Conservation (phyloP, 208 protist genomes). For the Crithidia sp. region DNA sequence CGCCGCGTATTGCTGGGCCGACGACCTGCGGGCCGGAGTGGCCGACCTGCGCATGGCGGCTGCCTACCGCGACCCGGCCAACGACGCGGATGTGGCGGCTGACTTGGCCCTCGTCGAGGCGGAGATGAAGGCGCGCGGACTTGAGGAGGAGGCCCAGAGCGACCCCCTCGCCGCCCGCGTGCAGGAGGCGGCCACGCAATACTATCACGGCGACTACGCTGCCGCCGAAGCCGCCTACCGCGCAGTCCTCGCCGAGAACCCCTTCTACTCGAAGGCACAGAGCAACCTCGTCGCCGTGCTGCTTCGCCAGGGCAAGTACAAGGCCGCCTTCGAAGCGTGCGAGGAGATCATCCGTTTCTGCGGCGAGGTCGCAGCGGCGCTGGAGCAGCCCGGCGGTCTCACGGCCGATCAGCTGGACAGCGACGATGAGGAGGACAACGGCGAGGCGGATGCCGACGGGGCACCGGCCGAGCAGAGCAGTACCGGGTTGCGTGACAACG, state of each 20-base stretch:
- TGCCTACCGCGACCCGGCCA: conserved; percentile 72
- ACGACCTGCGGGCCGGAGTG: conserved; percentile 60
- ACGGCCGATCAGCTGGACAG: conserved; percentile 59
- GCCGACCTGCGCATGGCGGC: conserved; percentile 85
- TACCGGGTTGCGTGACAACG: neutral
- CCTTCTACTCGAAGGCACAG: conserved; percentile 60
- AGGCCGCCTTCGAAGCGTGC: conserved; percentile 71
- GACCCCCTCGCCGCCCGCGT: conserved; percentile 46
- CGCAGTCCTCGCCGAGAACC: conserved; percentile 58
- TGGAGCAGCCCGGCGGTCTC: conserved; percentile 73
- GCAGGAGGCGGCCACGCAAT: conserved; percentile 69
- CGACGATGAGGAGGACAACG: conserved; percentile 83
- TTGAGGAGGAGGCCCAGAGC: conserved; percentile 15
- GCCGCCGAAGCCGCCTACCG: conserved; percentile 63
- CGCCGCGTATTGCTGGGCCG: conserved; percentile 84
- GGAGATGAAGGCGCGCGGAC: conserved; percentile 32
- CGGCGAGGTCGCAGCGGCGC: conserved; percentile 78
- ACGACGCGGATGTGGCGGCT: conserved; percentile 57
- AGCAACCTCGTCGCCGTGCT: conserved; percentile 76
- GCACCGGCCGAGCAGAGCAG: neutral
- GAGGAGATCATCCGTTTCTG: conserved; percentile 75
- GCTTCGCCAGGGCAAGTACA: conserved; percentile 78
- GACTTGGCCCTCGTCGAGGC: conserved; percentile 69
- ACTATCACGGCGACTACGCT: conserved; percentile 69
- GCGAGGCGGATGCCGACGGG: neutral